Evolutionary conservation across 2,329 filamentous ascomycete genomes (phyloP), one percentile per base, ranked within the genome.

Genomic region (Neonectria hederae): DNA sequence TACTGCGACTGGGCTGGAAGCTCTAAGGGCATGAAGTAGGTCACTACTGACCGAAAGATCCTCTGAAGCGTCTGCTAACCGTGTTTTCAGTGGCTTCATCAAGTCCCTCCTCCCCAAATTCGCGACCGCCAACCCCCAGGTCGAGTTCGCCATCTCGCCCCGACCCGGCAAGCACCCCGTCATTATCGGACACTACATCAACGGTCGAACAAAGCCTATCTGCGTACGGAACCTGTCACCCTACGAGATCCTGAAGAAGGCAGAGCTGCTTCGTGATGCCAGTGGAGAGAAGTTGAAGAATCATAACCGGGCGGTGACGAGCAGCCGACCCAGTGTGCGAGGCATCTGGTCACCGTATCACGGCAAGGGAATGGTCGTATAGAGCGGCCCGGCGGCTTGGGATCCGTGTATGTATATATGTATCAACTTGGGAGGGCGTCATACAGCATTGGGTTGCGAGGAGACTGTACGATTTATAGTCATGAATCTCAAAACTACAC

Each of bases 1-100:
- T 99, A 97, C 84, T 98, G 96, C 84, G 94, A 98, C 86, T 94
- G 92, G 88, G 93, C 92, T 62, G 96, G 94, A 68, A 97, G 93
- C 79, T 98, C 95, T 40, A 89, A 84, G 76, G 96, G 96, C 77
- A 97, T 98, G 94, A 96, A 97, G 92, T 96, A 85, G 68, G 86
- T 71, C 7, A 22, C 13, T 17, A 6, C 14, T 11, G 5, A 28
- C 4, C 17, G 38, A 40, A 26, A 21, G 11, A 0, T 53, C 32
- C 58, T 62, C 49, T 60, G 21, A 38, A 22, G 28, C 2, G 9
- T n/a, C 46, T 54, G 24, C 69, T 82, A 73, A 81, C 69, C 3
- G 14, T 28, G 38, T 53, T 52, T 52, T 14, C 74, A 97, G 93
- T 75, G 83, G 89, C 72, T 97, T 97, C 84, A 89, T 98, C 79